Evolutionary conservation across 345 rosid species (phyloP).

Genomic region (Moricandia arvensis): DNA sequence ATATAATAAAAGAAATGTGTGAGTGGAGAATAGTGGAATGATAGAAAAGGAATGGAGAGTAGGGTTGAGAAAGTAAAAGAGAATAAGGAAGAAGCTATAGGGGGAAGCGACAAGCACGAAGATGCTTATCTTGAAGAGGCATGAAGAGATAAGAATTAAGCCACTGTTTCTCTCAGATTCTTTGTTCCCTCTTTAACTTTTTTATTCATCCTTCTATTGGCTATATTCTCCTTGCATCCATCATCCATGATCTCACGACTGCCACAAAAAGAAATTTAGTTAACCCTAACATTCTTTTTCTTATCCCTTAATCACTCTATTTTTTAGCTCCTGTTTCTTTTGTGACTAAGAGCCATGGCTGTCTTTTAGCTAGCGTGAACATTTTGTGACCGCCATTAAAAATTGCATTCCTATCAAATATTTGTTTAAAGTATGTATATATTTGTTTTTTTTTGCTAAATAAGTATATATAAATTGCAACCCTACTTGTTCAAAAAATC

Average conservation of each 20-base stretch:
- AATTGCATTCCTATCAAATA: background rate
- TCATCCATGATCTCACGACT: conserved; percentile 14
- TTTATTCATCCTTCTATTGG: conserved; percentile 16
- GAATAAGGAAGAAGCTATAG: conserved; percentile 30
- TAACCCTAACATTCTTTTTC: conserved; percentile 22
- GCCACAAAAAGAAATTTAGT: background rate
- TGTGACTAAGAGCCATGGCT: background rate
- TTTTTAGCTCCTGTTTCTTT: background rate
- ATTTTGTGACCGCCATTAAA: background rate
- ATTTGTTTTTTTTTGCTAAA: no score
- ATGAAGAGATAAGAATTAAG: conserved; percentile 13
- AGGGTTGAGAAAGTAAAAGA: conserved; percentile 25
- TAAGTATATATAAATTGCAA: background rate
- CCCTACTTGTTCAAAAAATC: background rate
- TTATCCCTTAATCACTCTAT: background rate
- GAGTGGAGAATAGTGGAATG: conserved; percentile 15
- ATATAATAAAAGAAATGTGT: background rate
- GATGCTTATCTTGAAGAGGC: conserved; percentile 30
- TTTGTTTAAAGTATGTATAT: background rate
- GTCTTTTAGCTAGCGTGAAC: background rate
- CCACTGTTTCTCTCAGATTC: conserved; percentile 23
- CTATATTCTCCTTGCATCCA: conserved; percentile 10
- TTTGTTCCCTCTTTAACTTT: conserved; percentile 18
- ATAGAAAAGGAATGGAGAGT: conserved; percentile 20
- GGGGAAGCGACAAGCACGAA: conserved; percentile 43